A percentile compares a stretch with the other conserved stretches of the same genome.
These are phyloP conservation scores for Centella asiatica DNA, from an alignment of 129 eudicot species.

Conservation along the genomic window DNA sequence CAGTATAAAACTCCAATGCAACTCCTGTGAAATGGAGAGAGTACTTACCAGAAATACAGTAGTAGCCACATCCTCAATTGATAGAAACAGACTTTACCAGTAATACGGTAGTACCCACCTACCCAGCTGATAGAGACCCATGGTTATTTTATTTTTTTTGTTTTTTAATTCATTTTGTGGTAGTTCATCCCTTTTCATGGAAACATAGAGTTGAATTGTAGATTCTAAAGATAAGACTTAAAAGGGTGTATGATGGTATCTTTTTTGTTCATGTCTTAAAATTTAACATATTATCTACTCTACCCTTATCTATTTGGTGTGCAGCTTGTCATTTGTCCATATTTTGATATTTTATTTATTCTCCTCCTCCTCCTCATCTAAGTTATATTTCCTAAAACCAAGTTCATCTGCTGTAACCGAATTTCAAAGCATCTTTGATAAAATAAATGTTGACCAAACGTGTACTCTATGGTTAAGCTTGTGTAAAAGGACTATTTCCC, in stretches of 20 bases:
- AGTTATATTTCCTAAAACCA: too few species aligned
- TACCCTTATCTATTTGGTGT: conserved; percentile 24
- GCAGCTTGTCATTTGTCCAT: conserved; percentile 25
- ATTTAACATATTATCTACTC: not conserved
- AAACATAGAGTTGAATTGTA: conserved; percentile 10
- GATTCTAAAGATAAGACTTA: conserved; percentile 15
- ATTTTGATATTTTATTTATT: not conserved
- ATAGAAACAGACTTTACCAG: too few species aligned
- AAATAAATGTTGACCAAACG: too few species aligned
- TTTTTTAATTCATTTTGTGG: conserved; percentile 1
- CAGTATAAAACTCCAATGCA: too few species aligned
- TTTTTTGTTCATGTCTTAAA: conserved; percentile 24
- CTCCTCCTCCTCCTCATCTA: not conserved
- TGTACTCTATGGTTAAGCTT: too few species aligned
- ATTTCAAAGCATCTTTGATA: too few species aligned
- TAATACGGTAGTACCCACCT: conserved; percentile 6
- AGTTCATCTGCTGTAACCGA: too few species aligned
- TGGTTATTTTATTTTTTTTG: not conserved
- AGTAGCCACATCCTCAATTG: too few species aligned
- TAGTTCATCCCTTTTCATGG: conserved; percentile 13
- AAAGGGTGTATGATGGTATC: conserved; percentile 19
- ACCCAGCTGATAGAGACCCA: conserved; percentile 5
- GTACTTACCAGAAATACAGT: not conserved
- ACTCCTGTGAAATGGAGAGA: not conserved
- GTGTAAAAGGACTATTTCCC: too few species aligned